Evolutionary conservation across 768 basidiomycete genomes (phyloP).

Genomic region (Tubosaeta brunneosetosa): DNA sequence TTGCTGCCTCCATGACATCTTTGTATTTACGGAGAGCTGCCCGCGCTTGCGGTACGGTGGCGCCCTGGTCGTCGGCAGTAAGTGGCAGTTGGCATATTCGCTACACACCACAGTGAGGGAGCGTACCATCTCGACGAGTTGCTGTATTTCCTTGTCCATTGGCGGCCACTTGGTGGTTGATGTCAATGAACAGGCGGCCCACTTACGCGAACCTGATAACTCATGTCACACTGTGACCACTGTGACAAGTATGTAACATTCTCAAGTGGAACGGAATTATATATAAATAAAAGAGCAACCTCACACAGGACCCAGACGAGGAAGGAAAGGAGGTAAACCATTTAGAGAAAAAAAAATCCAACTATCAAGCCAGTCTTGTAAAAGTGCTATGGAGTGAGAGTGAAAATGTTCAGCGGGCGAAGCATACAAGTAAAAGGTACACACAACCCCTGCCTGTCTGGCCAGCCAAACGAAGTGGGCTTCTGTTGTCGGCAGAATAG

Average conservation of each 20-base stretch:
- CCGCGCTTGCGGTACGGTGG: slow-evolving; percentile 73
- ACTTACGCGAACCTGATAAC: slow-evolving; percentile 21
- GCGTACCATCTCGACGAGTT: slow-evolving; percentile 60
- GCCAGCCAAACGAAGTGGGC: slow-evolving; percentile 26
- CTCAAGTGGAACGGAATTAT: not conserved
- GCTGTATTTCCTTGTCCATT: slow-evolving; percentile 53
- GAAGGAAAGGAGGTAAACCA: not conserved
- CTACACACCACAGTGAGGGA: not conserved
- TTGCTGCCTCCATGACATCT: slow-evolving; percentile 92
- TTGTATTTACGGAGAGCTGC: slow-evolving; percentile 77
- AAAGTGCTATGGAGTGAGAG: slow-evolving; percentile 1
- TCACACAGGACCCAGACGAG: slow-evolving; percentile 13
- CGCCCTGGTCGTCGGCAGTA: slow-evolving; percentile 52
- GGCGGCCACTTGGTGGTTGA: not conserved
- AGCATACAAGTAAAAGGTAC: slow-evolving; percentile 26
- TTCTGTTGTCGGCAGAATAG: slow-evolving; percentile 8
- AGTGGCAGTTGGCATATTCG: slow-evolving; percentile 1
- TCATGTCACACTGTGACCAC: slow-evolving; percentile 23
- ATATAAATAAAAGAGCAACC: slow-evolving; percentile 17
- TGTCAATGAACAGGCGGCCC: not conserved
- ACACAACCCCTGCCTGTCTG: slow-evolving; percentile 23
- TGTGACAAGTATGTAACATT: slow-evolving; percentile 8
- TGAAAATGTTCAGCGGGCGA: slow-evolving; percentile 15
- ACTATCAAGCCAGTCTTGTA: slow-evolving; percentile 5
- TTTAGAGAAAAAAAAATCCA: slow-evolving; percentile 1